Base-by-base conservation (phyloP, 2,329 filamentous ascomycete species). In the Colletotrichum sp. region DNA sequence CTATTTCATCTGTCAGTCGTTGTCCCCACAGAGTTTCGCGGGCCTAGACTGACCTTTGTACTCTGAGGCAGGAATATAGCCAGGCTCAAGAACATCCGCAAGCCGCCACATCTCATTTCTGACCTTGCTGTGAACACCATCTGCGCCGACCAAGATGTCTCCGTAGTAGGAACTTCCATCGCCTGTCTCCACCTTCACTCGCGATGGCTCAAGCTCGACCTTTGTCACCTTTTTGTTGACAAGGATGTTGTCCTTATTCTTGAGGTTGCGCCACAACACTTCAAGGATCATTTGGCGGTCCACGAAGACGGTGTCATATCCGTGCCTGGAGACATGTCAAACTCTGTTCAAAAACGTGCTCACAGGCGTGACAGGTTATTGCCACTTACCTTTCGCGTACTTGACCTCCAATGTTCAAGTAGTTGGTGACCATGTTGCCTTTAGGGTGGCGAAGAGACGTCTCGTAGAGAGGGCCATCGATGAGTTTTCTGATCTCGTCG, bases 61-160 rank as follows among this genome's bases (percentile, higher is more conserved):
- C 28, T 83, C 80, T 2, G 73, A 66, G 0, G 34, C 61, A 1
- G 76, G 39, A 32, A 83, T 81, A 52, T 78, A 79, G 4, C 80
- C 81, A 6, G 80, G 79, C 27, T 80, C 70, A 1, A 78, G 73
- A 16, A 76, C 75, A 30, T 79, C 67, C 16, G 66, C 80, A 2
- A 80, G 71, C 8, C 79, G 74, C 30, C 66, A 70, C 81, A 83
- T 83, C 39, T 84, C 81, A 7, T 75, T 61, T 6, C 86, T 78
- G 1, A 86, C 80, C 0, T 69, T 77, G 76, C 85, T 87, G 71
- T 86, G 81, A 18, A 87, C 80, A 2, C 87, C 86, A 60, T 87
- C 86, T 1, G 83, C 82, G 0, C 86, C 85, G 9, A 70, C 43
- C 39, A 74, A 48, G 25, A 74, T 70, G 66, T 74, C 71, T 15